phyloP scores from a whole-genome alignment of 768 basidiomycete species.

The Tylopilus subfusipes region DNA sequence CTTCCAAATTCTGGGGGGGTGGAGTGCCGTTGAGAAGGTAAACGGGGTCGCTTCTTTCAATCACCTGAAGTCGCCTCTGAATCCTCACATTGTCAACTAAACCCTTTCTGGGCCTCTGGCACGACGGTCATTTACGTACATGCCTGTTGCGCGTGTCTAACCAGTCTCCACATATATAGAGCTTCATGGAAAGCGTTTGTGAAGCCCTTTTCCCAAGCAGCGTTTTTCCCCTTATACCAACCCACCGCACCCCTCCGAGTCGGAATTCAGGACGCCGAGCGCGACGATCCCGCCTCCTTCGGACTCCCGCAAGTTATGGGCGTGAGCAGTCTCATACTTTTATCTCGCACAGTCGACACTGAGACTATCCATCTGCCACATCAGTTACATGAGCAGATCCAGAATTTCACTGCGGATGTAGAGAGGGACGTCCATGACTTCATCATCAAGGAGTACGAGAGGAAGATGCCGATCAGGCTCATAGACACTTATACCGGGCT shows the following conservation, averaged over 20 bases:
- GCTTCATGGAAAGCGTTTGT: neutral
- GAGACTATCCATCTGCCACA: neutral
- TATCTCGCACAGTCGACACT: neutral
- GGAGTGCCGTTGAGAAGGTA: too few relatives aligned
- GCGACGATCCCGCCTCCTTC: too few relatives aligned
- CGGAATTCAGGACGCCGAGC: neutral
- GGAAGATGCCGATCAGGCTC: conserved; percentile 23
- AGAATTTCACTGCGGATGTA: conserved; percentile 13
- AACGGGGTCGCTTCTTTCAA: too few relatives aligned
- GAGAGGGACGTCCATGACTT: conserved; percentile 11
- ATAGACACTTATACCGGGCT: conserved; percentile 26
- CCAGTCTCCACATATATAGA: neutral
- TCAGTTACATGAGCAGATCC: neutral
- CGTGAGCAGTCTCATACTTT: neutral
- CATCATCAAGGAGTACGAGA: conserved; percentile 14
- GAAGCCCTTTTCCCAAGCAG: neutral
- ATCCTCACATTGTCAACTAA: too few relatives aligned
- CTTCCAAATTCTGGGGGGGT: neutral
- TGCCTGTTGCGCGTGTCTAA: neutral
- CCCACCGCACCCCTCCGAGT: neutral
- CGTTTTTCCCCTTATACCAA: neutral
- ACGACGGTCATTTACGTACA: neutral
- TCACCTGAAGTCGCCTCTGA: too few relatives aligned
- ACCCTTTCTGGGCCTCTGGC: neutral
- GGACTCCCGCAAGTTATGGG: neutral